Evolutionary conservation across 805 yeast species (phyloP).

Genomic region (Hyphopichia homilentoma): DNA sequence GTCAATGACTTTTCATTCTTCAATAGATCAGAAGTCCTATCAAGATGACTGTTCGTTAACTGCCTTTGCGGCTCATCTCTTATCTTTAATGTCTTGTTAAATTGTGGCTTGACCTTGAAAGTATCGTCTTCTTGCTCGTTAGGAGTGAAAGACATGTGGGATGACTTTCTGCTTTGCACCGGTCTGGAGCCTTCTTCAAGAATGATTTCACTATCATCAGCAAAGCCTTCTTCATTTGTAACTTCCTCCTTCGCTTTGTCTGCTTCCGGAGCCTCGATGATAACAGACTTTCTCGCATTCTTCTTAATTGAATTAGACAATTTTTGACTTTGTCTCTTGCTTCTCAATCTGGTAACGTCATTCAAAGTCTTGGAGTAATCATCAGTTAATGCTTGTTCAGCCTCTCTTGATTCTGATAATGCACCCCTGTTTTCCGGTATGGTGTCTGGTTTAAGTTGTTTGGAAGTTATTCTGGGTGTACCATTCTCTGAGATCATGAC

Average conservation of each 20-base stretch:
- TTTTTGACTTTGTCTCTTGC: constrained; percentile 64
- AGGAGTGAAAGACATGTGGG: constrained; percentile 25
- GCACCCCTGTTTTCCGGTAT: constrained; percentile 1
- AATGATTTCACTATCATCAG: constrained; percentile 10
- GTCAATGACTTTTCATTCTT: constrained; percentile 83
- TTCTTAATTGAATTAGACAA: constrained; percentile 53
- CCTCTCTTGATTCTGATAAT: constrained; percentile 6
- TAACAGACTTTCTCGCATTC: constrained; percentile 61
- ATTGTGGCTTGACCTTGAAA: constrained; percentile 16
- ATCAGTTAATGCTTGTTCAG: constrained; percentile 17
- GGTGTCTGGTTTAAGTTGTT: background rate
- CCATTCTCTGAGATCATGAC: constrained; percentile 39
- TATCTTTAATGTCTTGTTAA: constrained; percentile 23
- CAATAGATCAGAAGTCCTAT: constrained; percentile 65
- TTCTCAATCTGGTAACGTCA: constrained; percentile 73
- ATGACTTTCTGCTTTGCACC: constrained; percentile 13
- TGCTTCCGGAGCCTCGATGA: constrained; percentile 61
- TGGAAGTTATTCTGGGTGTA: background rate
- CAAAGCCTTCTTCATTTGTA: constrained; percentile 14
- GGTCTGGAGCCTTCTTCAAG: constrained; percentile 4
- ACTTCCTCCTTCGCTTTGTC: constrained; percentile 29
- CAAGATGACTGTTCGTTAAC: constrained; percentile 37
- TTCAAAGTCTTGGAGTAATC: constrained; percentile 67
- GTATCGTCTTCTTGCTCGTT: constrained; percentile 14
- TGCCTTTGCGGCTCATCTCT: constrained; percentile 38